Evolutionary conservation across 2,329 filamentous ascomycete genomes (phyloP).

Genomic region (Pseudogymnoascus sp.): DNA sequence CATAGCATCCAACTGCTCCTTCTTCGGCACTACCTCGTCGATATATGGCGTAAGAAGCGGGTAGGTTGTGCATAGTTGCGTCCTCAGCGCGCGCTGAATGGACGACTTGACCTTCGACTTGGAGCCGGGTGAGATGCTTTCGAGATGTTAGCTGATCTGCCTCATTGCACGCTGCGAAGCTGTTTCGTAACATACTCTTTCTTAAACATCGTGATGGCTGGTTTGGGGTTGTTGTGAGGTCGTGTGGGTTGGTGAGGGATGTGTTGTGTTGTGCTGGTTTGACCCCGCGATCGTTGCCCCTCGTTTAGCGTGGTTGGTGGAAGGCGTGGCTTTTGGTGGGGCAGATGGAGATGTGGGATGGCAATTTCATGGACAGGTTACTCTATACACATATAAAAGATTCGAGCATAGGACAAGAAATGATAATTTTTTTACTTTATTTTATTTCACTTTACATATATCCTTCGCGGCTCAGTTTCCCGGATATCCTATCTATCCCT

Average conservation of each 20-base stretch:
- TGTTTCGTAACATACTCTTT: conserved; percentile 60
- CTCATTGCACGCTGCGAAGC: neutral
- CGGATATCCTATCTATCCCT: neutral
- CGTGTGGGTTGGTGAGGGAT: neutral
- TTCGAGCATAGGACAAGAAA: neutral
- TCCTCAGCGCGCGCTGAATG: conserved; percentile 78
- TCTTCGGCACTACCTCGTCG: conserved; percentile 93
- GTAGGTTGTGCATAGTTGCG: conserved; percentile 76
- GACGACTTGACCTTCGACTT: conserved; percentile 98
- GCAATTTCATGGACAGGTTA: too few species aligned
- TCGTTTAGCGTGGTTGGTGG: conserved; percentile 11
- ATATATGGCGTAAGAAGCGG: conserved; percentile 81
- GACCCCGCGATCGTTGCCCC: conserved; percentile 12
- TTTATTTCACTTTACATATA: neutral
- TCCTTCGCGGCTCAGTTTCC: neutral
- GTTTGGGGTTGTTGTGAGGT: neutral
- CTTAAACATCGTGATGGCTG: conserved; percentile 68
- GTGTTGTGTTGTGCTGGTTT: conserved; percentile 24
- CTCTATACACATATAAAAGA: neutral
- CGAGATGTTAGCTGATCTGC: conserved; percentile 22
- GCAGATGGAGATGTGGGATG: neutral
- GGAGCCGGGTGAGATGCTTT: conserved; percentile 66
- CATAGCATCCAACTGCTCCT: conserved; percentile 80
- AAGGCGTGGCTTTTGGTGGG: conserved; percentile 4
- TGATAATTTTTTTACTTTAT: neutral